phyloP scores from a whole-genome alignment of 176 grass and related monocot species.

The Aegilops umbellulata region DNA sequence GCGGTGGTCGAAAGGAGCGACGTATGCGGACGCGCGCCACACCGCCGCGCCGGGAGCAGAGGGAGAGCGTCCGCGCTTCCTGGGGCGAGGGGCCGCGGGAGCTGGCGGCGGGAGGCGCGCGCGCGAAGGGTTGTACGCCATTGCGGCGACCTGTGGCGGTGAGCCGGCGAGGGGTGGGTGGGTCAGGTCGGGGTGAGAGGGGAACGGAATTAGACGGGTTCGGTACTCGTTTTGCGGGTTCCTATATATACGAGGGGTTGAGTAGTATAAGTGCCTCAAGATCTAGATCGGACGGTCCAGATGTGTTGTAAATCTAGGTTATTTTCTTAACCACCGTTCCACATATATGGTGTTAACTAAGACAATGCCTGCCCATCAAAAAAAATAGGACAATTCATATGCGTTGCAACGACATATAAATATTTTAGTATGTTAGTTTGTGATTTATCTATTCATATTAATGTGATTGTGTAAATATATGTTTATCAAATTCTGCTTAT shows the following conservation, averaged over 20 bases:
- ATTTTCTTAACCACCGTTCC: not conserved
- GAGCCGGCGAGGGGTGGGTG: not conserved
- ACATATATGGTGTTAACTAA: too few species aligned
- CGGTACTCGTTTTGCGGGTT: not conserved
- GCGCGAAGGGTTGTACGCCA: slow-evolving; percentile 30
- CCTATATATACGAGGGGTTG: too few species aligned
- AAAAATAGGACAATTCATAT: too few species aligned
- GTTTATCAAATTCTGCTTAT: too few species aligned
- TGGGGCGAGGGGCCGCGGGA: not conserved
- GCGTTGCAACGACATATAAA: too few species aligned
- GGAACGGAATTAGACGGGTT: not conserved
- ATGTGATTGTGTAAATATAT: too few species aligned
- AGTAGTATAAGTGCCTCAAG: too few species aligned
- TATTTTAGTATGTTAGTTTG: too few species aligned
- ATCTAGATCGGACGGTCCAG: too few species aligned
- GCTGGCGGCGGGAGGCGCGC: slow-evolving; percentile 29
- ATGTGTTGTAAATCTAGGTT: not conserved
- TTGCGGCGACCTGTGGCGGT: slow-evolving; percentile 22
- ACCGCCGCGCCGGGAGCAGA: not conserved
- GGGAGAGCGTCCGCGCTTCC: slow-evolving; percentile 45
- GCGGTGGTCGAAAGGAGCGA: not conserved
- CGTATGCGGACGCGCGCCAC: not conserved
- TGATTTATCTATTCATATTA: too few species aligned
- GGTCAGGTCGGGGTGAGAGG: not conserved
- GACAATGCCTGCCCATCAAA: too few species aligned